These are phyloP conservation scores for Saccharomyces kudriavzevii DNA, from an alignment of 805 yeast species.

Conservation along the genomic window DNA sequence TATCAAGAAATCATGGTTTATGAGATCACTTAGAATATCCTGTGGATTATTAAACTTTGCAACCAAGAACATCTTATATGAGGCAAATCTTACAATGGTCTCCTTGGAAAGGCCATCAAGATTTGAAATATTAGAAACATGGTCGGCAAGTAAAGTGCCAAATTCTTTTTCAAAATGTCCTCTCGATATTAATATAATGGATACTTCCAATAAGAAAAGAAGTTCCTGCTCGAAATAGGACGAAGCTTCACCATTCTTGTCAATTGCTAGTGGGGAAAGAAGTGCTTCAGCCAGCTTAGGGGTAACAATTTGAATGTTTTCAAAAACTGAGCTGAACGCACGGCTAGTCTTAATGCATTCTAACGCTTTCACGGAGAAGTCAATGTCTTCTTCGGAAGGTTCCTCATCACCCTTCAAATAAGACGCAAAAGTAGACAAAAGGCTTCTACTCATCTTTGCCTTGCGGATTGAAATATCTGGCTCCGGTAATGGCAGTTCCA, in stretches of 20 bases:
- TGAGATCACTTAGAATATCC: slow-evolving; percentile 8
- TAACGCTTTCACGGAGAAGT: slow-evolving; percentile 67
- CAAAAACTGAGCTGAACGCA: slow-evolving; percentile 45
- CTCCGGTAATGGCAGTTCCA: slow-evolving; percentile 47
- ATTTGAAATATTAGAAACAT: slow-evolving; percentile 7
- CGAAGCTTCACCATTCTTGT: slow-evolving; percentile 22
- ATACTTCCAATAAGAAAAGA: slow-evolving; percentile 40
- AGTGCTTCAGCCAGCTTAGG: slow-evolving; percentile 27
- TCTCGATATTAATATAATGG: slow-evolving; percentile 22
- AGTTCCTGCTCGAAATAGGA: slow-evolving; percentile 38
- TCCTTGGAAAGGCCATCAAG: slow-evolving; percentile 9
- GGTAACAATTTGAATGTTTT: slow-evolving; percentile 32
- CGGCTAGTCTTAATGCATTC: slow-evolving; percentile 73
- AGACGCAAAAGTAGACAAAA: slow-evolving; percentile 82
- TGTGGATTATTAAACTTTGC: slow-evolving; percentile 14
- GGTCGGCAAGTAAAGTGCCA: slow-evolving; percentile 13
- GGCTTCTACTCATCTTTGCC: slow-evolving; percentile 58
- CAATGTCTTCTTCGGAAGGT: slow-evolving; percentile 90
- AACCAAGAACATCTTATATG: slow-evolving; percentile 31
- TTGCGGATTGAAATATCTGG: slow-evolving; percentile 59
- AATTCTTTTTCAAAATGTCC: slow-evolving; percentile 26
- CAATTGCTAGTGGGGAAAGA: slow-evolving; percentile 30
- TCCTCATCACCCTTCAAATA: slow-evolving; percentile 89
- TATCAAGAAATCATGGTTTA: slow-evolving; percentile 17
- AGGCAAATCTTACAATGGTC: slow-evolving; percentile 19